These are phyloP conservation scores for Tetracladium marchalianum DNA, from an alignment of 495 filamentous ascomycete genomes.

Conservation along the genomic window DNA sequence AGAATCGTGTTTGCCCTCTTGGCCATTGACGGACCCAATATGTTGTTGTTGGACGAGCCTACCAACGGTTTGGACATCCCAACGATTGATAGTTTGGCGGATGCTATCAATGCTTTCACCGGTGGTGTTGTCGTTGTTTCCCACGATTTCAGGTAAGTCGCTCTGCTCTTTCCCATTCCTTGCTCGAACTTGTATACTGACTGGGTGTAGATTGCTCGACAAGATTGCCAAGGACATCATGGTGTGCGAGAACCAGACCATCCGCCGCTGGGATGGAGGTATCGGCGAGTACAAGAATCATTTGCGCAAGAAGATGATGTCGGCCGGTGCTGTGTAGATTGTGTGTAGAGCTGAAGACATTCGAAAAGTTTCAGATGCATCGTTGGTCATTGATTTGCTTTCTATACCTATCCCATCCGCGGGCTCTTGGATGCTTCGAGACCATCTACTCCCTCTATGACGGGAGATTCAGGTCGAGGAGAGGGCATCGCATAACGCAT, in stretches of 20 bases:
- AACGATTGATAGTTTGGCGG: constrained; percentile 93
- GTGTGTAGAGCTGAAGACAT: background rate
- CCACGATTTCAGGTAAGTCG: constrained; percentile 87
- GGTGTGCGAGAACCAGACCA: constrained; percentile 94
- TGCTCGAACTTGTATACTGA: constrained; percentile 14
- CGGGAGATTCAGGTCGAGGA: no score
- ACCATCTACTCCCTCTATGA: no score
- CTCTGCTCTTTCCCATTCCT: background rate
- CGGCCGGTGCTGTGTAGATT: constrained; percentile 48
- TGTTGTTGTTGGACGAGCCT: constrained; percentile 95
- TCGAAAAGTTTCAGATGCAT: background rate
- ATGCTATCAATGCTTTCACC: constrained; percentile 92
- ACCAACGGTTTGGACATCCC: constrained; percentile 99
- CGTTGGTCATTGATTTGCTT: no score
- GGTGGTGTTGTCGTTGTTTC: constrained; percentile 97
- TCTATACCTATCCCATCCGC: no score
- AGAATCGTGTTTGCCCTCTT: constrained; percentile 96
- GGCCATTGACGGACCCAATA: constrained; percentile 94
- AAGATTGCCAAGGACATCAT: constrained; percentile 99
- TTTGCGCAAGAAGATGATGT: constrained; percentile 93
- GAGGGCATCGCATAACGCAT: no score
- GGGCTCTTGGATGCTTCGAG: no score
- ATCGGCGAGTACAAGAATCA: constrained; percentile 97
- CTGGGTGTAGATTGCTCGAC: constrained; percentile 65
- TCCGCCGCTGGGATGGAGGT: constrained; percentile 75